Evolutionary conservation across 192 early-diverging fungal species (phyloP), one percentile per base, ranked within the genome.

Genomic region (Backusella parvicylindrica): DNA sequence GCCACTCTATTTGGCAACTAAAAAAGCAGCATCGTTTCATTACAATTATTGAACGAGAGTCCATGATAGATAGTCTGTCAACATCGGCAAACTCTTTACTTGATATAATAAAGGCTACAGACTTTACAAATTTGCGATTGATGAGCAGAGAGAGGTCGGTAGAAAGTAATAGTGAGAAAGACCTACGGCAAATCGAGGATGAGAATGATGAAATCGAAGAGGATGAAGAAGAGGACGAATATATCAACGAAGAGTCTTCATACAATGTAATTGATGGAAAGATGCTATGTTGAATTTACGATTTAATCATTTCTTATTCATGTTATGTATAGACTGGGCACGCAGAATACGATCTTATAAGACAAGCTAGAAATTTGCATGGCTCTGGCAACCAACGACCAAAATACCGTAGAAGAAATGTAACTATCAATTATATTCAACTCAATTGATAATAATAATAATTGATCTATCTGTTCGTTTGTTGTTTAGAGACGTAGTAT

Each of bases 341-440:
- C 13, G 28, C 35, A 26, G 72, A 73, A 3, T 73, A 73, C 66
- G 56, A 64, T 36, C 36, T 73, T 41, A 73, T 73, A 23, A 35
- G 72, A 26, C 72, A 73, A 40, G 63, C 63, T 30, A 60, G 72
- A 32, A 73, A 73, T 73, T 21, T 73, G 30, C 56, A 73, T 12
- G 72, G 40, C 0, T 16, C 37, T 47, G 53, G 53, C 11, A 53
- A 35, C 18, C 38, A 36, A 13, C 36, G 60, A 32, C 53, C 63
- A 65, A 73, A 73, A 38, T 73, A 73, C 23, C 56, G 63, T 32
- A 73, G 72, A 65, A 35, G 72, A 73, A 73, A 63, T 32, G 72
- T 73, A 73, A 31, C 3, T 31, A 72, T 56, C 26, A 15, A 31
- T 1, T 13, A n/a, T 36, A 35, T 12, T 28, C 18, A 23, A 38